Evolutionary conservation across 805 yeast genomes (phyloP).

Genomic region (Cyberlindnera americana): DNA sequence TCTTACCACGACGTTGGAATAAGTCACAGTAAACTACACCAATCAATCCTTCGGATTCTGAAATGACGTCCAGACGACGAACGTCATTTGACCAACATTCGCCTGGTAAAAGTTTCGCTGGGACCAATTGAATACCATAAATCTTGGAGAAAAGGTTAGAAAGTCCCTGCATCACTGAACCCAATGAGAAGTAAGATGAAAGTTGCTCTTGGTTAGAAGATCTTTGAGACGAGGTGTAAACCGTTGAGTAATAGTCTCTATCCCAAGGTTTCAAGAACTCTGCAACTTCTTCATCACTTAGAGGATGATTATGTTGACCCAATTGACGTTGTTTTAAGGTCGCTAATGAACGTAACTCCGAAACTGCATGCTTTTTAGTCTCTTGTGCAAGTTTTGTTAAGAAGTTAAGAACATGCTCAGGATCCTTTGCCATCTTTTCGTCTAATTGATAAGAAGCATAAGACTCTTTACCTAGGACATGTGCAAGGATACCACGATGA

Average conservation of each 20-base stretch:
- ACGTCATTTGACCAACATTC: constrained; percentile 92
- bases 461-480: constrained; percentile 63
- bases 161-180: constrained; percentile 81
- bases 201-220: constrained; percentile 44
- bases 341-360: constrained; percentile 54
- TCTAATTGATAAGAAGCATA: constrained; percentile 78
- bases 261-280: constrained; percentile 82
- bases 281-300: constrained; percentile 39
- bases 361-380: constrained; percentile 49
- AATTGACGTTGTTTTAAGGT: constrained; percentile 33
- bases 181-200: constrained; percentile 75
- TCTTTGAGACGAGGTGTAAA: constrained; percentile 30
- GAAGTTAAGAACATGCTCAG: constrained; percentile 71
- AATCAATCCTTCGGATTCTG: constrained; percentile 56
- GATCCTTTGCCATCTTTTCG: constrained; percentile 86
- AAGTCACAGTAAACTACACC: constrained; percentile 89
- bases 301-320: constrained; percentile 18
- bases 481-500: constrained; percentile 67
- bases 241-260: constrained; percentile 60
- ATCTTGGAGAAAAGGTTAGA: constrained; percentile 64
- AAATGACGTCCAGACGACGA: constrained; percentile 71
- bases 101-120: constrained; percentile 58
- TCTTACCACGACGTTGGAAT: constrained; percentile 71
- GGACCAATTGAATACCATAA: constrained; percentile 74
- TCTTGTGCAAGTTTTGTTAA: constrained; percentile 53